Evolutionary conservation across 805 yeast genomes (phyloP), one percentile per base, ranked within the genome.

Genomic region (Saccharomycopsis sp.): DNA sequence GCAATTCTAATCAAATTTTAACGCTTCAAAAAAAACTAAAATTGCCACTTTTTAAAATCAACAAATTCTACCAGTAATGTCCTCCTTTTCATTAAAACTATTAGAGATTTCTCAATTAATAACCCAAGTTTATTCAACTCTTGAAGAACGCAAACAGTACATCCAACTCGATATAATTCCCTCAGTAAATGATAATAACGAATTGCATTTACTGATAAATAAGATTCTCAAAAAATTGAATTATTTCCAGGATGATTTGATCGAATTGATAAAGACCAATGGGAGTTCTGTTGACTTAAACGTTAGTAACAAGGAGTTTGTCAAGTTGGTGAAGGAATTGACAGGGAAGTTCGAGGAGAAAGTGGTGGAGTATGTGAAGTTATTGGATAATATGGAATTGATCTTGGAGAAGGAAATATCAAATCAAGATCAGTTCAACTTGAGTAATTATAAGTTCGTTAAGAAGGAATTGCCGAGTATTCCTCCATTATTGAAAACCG

Each of bases 71-170:
- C 6, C 10, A 10, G n/a, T n/a, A n/a, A n/a, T n/a, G n/a, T n/a
- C n/a, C n/a, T n/a, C n/a, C n/a, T 23, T 10, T 23, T 23, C 26
- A 23, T 23, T 23, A 10, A 40, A 36, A 26, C 36, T 40, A 9
- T 27, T 36, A 17, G 40, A 40, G 19, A 26, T 42, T 4, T 21
- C 36, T 9, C 32, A 17, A 12, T 31, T 40, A 2, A 36, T 40
- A 15, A 37, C 40, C 26, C 39, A 40, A 26, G 29, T 39, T 9
- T 33, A 44, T n/a, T 15, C 33, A 12, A 29, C 37, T 3, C 35
- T 45, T 8, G 49, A 45, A 30, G 49, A 45, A 26, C 34, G 49
- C n/a, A 45, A 45, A 19, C 29, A 39, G 21, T 21, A 42, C 14
- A 20, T 23, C 2, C 17, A 31, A 3, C 23, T 45, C 5, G 41